Conservation (phyloP, 1,284 basidiomycete genomes). For the Ceratobasidium sp. region DNA sequence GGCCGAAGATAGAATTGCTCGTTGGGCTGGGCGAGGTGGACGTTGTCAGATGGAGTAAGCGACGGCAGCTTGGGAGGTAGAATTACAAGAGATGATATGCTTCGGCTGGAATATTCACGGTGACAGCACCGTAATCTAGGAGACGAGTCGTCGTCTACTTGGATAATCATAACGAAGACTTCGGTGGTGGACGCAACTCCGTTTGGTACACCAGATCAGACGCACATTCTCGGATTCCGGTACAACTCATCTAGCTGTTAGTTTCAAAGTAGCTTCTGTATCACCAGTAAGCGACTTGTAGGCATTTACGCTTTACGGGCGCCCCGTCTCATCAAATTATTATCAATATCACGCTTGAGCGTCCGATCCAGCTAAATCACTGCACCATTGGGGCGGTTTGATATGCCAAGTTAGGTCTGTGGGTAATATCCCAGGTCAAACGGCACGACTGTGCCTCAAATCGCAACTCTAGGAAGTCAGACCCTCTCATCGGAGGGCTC, state of each 20-base stretch:
- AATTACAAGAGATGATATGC: background rate
- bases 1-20: conserved; percentile 25
- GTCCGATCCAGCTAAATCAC: background rate
- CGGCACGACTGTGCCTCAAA: background rate
- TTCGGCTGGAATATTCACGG: background rate
- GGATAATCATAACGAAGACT: background rate
- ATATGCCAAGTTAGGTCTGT: background rate
- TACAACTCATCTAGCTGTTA: background rate
- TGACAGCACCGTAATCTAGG: background rate
- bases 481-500: background rate
- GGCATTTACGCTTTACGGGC: conserved; percentile 1
- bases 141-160: background rate
- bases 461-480: background rate
- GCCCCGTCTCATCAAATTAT: background rate
- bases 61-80: background rate
- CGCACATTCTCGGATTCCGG: background rate
- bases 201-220: background rate
- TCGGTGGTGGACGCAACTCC: background rate
- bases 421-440: background rate
- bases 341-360: too few relatives aligned
- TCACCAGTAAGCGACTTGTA: background rate
- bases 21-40: conserved; percentile 10
- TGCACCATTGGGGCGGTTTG: background rate
- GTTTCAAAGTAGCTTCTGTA: background rate
- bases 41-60: conserved; percentile 26